Base-by-base conservation (phyloP, 345 rosid genomes). In the Salix purpurea region DNA sequence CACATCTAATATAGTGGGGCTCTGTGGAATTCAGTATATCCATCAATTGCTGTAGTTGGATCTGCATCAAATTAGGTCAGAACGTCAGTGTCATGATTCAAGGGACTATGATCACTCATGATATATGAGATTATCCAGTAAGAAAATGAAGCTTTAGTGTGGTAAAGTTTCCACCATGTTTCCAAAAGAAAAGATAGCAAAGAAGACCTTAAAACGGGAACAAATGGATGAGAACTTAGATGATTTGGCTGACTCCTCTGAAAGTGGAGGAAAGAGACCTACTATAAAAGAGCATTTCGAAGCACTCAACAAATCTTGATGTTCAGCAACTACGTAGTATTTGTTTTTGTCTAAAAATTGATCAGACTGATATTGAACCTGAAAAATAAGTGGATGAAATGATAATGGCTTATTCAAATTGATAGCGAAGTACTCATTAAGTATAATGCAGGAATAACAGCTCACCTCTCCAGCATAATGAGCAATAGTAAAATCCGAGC, bases 391-490 rank as follows among this genome's bases (percentile, higher is more conserved):
- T 83, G 72, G 77, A 81, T 40, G 78, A 40, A 72, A 82, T 64
- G 42, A 79, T 74, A 70, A 62, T 62, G 52, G 52, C 52, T 46
- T 12, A 46, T 46, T 46, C 6, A 46, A 46, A 46, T 46, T 14
- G 52, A 15, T 3, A 14, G 52, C 6, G 5, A 46, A 14, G 50
- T 12, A 46, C 14, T 46, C 14, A 18, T 14, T 4, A 4, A 46
- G 52, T 12, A 14, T 14, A 46, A 46, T 46, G 18, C 18, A 46
- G 52, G 52, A 46, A 46, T 48, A 80, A 71, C 58, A 78, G 70
- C 86, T 86, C 74, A 91, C 97, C 83, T 95, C 97, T 82, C 99
- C 97, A 68, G 97, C 99, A 81, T 91, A 95, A 82, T 93, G 99
- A 78, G 83, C 84, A 73, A 95, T 82, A 10, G 96, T 88, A 80